phyloP scores from a whole-genome alignment of 441 rosid species.

The Corymbia citriodora region DNA sequence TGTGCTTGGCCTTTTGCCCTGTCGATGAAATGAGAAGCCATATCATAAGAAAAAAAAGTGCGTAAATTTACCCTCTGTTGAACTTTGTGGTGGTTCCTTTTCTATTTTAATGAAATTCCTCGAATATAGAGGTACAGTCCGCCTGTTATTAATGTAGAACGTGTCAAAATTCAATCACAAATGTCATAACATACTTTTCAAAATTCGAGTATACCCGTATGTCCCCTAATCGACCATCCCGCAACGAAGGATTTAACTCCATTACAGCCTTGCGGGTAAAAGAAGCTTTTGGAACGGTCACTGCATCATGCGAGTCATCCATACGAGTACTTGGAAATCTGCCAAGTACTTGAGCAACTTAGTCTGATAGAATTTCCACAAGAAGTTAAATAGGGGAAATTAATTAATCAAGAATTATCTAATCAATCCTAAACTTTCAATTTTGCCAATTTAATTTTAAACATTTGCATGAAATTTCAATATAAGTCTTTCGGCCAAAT shows the following conservation, averaged over 20 bases:
- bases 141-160: background rate
- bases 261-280: background rate
- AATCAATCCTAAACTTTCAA: background rate
- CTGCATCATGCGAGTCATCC: background rate
- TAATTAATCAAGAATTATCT: background rate
- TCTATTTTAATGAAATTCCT: too few species aligned
- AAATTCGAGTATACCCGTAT: background rate
- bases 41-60: background rate
- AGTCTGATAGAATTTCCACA: background rate
- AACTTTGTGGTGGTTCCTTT: background rate
- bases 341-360: background rate
- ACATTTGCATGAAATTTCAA: rapidly evolving
- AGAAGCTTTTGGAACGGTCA: background rate
- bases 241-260: background rate
- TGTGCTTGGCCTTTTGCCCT: background rate
- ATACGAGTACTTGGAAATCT: background rate
- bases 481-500: background rate
- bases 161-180: background rate
- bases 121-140: background rate
- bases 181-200: background rate
- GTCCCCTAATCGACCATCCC: background rate
- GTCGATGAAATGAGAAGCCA: background rate
- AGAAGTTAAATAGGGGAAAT: background rate
- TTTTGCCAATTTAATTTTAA: background rate
- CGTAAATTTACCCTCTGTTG: background rate